Evolutionary conservation across 352 stramenopile genomes (phyloP).

Genomic region (Pythium monospermum): DNA sequence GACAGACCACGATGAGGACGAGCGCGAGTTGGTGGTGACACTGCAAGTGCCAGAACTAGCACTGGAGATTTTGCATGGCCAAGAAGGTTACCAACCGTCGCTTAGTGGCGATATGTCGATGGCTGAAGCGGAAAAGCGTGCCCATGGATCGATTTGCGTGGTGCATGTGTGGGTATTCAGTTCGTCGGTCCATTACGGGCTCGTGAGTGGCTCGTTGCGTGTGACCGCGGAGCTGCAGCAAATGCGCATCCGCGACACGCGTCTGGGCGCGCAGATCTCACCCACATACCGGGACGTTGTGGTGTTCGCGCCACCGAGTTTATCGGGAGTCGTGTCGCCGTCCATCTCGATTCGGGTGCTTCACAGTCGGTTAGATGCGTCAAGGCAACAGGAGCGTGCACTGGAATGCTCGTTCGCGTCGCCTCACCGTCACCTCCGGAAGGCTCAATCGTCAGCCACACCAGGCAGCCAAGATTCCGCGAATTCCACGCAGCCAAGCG

Average conservation of each 20-base stretch:
- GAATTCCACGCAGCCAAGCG: background rate
- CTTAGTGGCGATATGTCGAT: constrained; percentile 72
- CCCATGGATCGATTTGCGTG: constrained; percentile 69
- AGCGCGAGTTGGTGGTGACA: constrained; percentile 54
- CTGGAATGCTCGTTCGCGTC: constrained; percentile 21
- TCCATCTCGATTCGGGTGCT: constrained; percentile 64
- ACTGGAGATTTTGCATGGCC: constrained; percentile 72
- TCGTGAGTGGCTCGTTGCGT: constrained; percentile 39
- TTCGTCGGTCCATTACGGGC: constrained; percentile 44
- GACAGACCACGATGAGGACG: constrained; percentile 30
- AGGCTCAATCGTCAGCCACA: background rate
- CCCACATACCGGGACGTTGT: constrained; percentile 66
- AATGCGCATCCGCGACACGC: constrained; percentile 67
- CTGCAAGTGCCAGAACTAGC: constrained; percentile 65
- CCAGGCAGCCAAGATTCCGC: constrained; percentile 10
- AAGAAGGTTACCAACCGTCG: constrained; percentile 75
- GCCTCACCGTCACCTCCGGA: constrained; percentile 5
- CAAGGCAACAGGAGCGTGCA: constrained; percentile 26
- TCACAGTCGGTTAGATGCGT: constrained; percentile 30
- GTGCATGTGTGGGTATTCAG: constrained; percentile 47
- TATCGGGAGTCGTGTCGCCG: constrained; percentile 19
- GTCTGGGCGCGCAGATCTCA: constrained; percentile 48
- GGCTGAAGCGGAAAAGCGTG: constrained; percentile 54
- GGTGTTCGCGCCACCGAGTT: constrained; percentile 42
- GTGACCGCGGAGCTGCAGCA: constrained; percentile 48